Percentiles rank a stretch among this genome's conserved stretches.
These are phyloP conservation scores for Liquidambar formosana DNA, from an alignment of 164 flowering plant species.

Conservation along the genomic window DNA sequence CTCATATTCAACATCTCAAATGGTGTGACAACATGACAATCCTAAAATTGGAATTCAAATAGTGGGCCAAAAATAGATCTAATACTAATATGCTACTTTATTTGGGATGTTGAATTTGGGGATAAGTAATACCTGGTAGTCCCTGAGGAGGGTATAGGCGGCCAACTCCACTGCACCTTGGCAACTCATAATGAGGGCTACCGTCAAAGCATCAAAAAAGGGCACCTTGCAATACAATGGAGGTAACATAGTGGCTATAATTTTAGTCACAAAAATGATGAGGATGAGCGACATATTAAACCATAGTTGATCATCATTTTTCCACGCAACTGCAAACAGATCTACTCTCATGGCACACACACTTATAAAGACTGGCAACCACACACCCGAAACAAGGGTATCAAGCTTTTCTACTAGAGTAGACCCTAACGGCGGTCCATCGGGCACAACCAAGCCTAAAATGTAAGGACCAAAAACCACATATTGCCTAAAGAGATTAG, in stretches of 20 bases:
- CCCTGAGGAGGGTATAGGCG: conserved; percentile 6
- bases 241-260: conserved; percentile 13
- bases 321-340: too few species aligned
- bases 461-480: conserved; percentile 23
- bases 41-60: too few species aligned
- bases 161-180: conserved; percentile 25
- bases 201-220: conserved; percentile 12
- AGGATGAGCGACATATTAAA: background rate
- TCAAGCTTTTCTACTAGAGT: conserved; percentile 39
- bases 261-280: conserved; percentile 7
- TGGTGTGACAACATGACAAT: too few species aligned
- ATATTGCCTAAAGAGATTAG: conserved; percentile 4
- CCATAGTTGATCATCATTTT: background rate
- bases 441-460: conserved; percentile 46
- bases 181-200: conserved; percentile 22
- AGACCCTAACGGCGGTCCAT: conserved; percentile 52
- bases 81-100: too few species aligned
- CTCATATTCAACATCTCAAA: too few species aligned
- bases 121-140: conserved; percentile 15
- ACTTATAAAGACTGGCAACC: conserved; percentile 26
- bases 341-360: conserved; percentile 8
- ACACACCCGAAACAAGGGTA: conserved; percentile 14
- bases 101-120: too few species aligned
- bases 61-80: too few species aligned
- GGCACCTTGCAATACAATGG: conserved; percentile 15